These are phyloP conservation scores for Penicillium hesseltinei DNA, from an alignment of 2,329 filamentous ascomycete genomes.

Conservation along the genomic window DNA sequence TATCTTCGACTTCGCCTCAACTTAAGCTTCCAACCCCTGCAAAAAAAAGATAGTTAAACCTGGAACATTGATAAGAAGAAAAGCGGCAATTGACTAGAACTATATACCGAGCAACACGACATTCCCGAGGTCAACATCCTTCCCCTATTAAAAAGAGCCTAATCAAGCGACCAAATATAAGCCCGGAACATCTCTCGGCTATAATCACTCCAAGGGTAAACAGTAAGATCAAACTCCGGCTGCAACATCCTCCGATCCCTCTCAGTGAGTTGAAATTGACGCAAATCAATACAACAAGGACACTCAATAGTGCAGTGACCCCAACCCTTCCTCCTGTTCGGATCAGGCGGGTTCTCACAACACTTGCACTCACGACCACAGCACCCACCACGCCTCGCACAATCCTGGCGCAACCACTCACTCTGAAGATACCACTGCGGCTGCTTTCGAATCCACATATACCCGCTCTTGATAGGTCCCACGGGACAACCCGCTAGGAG, in stretches of 20 bases:
- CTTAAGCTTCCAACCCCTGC: not conserved
- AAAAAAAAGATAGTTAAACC: not conserved
- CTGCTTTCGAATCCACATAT: slow-evolving; percentile 5
- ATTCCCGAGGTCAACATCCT: not conserved
- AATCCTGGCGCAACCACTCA: slow-evolving; percentile 7
- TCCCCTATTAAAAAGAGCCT: not conserved
- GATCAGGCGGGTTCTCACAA: slow-evolving; percentile 2
- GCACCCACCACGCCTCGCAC: slow-evolving; percentile 8
- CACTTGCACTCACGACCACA: slow-evolving; percentile 11
- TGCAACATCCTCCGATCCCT: not conserved
- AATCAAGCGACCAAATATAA: slow-evolving; percentile 8
- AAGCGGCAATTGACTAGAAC: not conserved
- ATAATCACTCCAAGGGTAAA: slow-evolving; percentile 5
- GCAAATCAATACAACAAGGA: slow-evolving; percentile 4
- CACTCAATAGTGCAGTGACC: slow-evolving; percentile 8
- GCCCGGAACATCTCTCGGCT: slow-evolving; percentile 9
- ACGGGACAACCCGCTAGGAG: slow-evolving; percentile 3
- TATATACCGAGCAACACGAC: not conserved
- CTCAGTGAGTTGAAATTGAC: not conserved
- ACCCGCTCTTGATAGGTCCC: slow-evolving; percentile 4
- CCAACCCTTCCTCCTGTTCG: slow-evolving; percentile 3
- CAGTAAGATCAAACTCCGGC: slow-evolving; percentile 5
- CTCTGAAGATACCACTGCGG: slow-evolving; percentile 7
- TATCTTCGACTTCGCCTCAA: not conserved
- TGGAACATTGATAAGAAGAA: not conserved